Evolutionary conservation across 352 stramenopile species (phyloP), one percentile per base, ranked within the genome.

Genomic region (Aphanomyces stellatus): DNA sequence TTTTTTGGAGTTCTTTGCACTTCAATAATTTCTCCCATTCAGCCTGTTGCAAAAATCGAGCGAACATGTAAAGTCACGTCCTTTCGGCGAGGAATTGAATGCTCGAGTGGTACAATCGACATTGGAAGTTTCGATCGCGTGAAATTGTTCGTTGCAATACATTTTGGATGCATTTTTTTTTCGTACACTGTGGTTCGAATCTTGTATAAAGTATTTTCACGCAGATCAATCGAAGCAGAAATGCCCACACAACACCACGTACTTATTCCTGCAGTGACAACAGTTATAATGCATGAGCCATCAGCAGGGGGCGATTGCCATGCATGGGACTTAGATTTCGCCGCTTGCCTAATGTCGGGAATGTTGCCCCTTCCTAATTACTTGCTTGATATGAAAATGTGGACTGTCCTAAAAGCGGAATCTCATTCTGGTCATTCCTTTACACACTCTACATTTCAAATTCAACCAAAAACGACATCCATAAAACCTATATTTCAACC

Each of bases 311-410:
- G 30, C 49, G 27, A 43, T 25, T n/a, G n/a, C n/a, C n/a, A n/a
- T n/a, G n/a, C n/a, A n/a, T n/a, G n/a, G n/a, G 28, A 53, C 34
- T 41, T 67, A 41, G 60, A 64, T 34, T n/a, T 24, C 22, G 55
- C 51, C 10, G 25, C 37, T 27, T 64, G 55, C 40, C 10, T 64
- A 31, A 64, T 64, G 55, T 64, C 35, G n/a, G 55, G 55, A 25
- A 33, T 64, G 35, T 19, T 64, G n/a, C 40, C 55, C 2, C 13
- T 64, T 13, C 0, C 6, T 25, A 5, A 3, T n/a, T 7, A 57
- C 11, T 3, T 67, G 13, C 28, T 67, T 22, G 60, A 67, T 31
- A 37, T 60, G 8, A 67, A 67, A 59, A n/a, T 67, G 8, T 67
- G 60, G 60, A 15, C 17, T 17, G 17, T 67, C 0, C 13, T 48